Base-by-base conservation (phyloP, 1,284 basidiomycete genomes). In the Ustilago shanxiensis region DNA sequence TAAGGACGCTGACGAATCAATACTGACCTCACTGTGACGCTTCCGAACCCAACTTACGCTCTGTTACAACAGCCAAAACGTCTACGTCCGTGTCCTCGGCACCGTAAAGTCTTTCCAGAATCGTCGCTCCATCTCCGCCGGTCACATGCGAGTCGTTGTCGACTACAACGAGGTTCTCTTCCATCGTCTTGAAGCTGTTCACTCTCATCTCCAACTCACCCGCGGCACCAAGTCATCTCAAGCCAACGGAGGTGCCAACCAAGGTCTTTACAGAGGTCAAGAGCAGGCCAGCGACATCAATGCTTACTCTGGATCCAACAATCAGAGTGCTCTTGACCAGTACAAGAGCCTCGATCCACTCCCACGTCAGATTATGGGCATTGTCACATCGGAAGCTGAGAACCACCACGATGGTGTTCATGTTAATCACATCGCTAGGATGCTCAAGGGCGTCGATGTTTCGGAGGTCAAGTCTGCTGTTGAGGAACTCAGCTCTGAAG, bases 41-140 rank as follows among this genome's bases (percentile, higher is more conserved):
- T 33, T 44, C 16, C 8, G 37, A n/a, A 26, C 55, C 41, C 29
- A 11, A 7, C 41, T 20, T 44, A 7, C 20, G 41, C 41, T 44
- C 20, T n/a, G 41, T 20, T 1, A 16, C 41, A 44, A 66, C 73
- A 95, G 94, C 54, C 91, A 93, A 86, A 89, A 91, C 51, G 89
- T 88, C 41, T 95, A 93, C 84, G 91, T 96, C 41, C 91, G 93
- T n/a, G 90, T 97, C 26, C 90, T 93, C 39, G 97, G 96, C n/a
- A 89, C 89, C n/a, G 87, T 98, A 77, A 98, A 98, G 86, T 89
- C 89, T 8, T 98, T 97, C 86, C 90, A 91, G 47, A 91, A 89
- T 79, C 95, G 94, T 86, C 89, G 91, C 80, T 90, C 92, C 76
- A 90, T 98, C 74, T 90, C 92, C 29, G 71, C 79, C 3, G 82